Conservation (phyloP, 306 rosid genomes). For the Leucaena leucocephala region DNA sequence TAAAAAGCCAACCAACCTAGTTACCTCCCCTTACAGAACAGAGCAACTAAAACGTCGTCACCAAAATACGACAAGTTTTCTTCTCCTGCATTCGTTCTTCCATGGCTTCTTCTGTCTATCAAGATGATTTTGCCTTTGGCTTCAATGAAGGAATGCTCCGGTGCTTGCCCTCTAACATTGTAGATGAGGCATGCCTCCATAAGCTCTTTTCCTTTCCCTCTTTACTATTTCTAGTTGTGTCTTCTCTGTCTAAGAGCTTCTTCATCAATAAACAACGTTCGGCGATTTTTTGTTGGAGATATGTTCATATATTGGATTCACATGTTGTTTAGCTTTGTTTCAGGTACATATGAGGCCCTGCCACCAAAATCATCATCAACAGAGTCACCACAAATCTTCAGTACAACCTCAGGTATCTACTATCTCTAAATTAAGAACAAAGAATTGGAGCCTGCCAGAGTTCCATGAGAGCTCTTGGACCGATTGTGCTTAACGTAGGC, state of each 20-base stretch:
- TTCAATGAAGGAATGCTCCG: constrained; percentile 66
- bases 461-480: not conserved
- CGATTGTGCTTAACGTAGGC: not conserved
- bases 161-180: constrained; percentile 61
- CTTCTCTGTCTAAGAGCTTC: not conserved
- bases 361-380: constrained; percentile 19
- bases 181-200: constrained; percentile 45
- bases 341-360: constrained; percentile 31
- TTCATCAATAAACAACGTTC: not conserved
- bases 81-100: constrained; percentile 3
- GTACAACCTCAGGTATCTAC: constrained; percentile 18
- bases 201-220: constrained; percentile 28
- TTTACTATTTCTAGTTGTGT: not conserved
- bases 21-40: constrained; percentile 30
- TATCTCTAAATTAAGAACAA: too few relatives aligned
- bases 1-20: constrained; percentile 31
- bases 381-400: constrained; percentile 28
- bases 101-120: constrained; percentile 51
- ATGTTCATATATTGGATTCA: not conserved
- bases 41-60: constrained; percentile 27
- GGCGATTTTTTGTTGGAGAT: not conserved
- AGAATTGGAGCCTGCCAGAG: not conserved
- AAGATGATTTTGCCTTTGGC: constrained; percentile 52
- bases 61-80: not conserved
- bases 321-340: constrained; percentile 11